Base-by-base conservation (phyloP, 306 rosid genomes). In the Prosopis cineraria region DNA sequence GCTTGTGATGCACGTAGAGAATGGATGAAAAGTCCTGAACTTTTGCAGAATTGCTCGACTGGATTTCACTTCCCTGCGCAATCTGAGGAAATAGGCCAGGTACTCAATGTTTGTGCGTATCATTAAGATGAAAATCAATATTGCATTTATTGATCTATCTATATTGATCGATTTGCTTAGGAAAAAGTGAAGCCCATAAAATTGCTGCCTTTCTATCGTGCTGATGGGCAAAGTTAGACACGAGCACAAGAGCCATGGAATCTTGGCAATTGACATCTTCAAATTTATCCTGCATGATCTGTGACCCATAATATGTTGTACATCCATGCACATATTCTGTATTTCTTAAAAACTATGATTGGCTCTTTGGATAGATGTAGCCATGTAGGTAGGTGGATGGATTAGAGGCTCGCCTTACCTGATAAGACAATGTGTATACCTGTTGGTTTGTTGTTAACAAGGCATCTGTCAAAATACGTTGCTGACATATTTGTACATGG, bases 11-110 rank as follows among this genome's bases (percentile, higher is more conserved):
- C 87, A 70, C 97, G 92, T 74, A 83, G 85, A 84, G 88, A 90
- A 31, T 94, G 97, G 97, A 90, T 90, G 82, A 85, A 80, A 82
- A 94, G 86, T 67, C 94, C 98, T 24, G 98, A 94, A 82, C 74
- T 82, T 30, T 74, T 90, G 86, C 84, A 79, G 73, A 94, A 90
- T 79, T 92, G 98, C 83, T 94, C 98, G 19, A 88, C 84, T 7
- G 98, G 98, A 40, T 88, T 94, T 84, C 87, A 81, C 70, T 92
- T 94, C 78, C 95, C 97, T 55, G 68, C 74, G 22, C 75, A 84
- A 68, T 58, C 74, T 30, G 89, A 79, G 56, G 90, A 79, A 76
- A 84, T 75, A 58, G 41, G 79, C 43, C 91, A 92, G 97, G 98
- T 94, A 37, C 70, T 48, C 31, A 52, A 11, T 55, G 52, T 70